These are phyloP conservation scores for Populus nigra DNA, from an alignment of 345 rosid genomes.

Conservation along the genomic window DNA sequence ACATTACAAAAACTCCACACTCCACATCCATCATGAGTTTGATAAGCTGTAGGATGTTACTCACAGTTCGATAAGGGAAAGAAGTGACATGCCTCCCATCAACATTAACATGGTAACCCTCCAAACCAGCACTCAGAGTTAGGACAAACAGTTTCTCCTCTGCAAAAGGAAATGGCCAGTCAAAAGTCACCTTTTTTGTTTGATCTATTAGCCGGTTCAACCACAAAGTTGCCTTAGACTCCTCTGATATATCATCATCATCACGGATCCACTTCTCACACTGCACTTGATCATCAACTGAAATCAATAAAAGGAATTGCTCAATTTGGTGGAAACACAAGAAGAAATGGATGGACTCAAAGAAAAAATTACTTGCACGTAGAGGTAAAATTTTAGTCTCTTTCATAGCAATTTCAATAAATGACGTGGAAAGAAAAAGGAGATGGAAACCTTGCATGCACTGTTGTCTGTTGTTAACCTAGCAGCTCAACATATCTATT, in stretches of 20 bases:
- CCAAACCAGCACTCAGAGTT: constrained; percentile 87
- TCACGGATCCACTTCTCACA: constrained; percentile 96
- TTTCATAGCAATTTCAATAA: neutral
- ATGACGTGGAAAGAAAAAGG: neutral
- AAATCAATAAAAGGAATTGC: constrained; percentile 29
- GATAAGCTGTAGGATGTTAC: constrained; percentile 26
- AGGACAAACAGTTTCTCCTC: constrained; percentile 80
- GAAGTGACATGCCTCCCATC: constrained; percentile 91
- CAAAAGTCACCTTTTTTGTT: constrained; percentile 62
- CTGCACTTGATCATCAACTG: constrained; percentile 86
- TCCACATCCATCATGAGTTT: constrained; percentile 9
- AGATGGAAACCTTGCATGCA: neutral
- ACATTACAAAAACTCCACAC: constrained; percentile 20
- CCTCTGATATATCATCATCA: constrained; percentile 61
- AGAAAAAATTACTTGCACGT: neutral
- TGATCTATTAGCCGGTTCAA: constrained; percentile 67
- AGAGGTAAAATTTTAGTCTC: neutral
- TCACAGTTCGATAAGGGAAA: constrained; percentile 88
- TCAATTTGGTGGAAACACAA: neutral
- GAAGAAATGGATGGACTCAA: neutral
- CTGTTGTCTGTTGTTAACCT: neutral
- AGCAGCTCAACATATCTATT: neutral
- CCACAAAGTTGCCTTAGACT: constrained; percentile 87
- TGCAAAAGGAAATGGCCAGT: constrained; percentile 88
- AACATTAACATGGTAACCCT: constrained; percentile 83